Evolutionary conservation across 1,284 basidiomycete species (phyloP).

Genomic region (Coniferiporia sulphurascens): DNA sequence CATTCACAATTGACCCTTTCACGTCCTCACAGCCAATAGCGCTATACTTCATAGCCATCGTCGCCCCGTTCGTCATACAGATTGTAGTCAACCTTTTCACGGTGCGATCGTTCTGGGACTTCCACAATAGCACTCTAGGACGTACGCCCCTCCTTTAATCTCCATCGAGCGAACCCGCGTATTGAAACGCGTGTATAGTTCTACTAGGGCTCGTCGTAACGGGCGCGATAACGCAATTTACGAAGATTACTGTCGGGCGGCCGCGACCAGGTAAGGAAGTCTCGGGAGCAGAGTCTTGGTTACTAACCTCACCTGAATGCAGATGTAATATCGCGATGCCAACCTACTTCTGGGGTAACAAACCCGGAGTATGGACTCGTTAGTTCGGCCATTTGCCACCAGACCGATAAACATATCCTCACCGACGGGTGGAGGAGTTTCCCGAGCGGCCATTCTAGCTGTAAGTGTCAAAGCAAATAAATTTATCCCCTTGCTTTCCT

Average conservation of each 20-base stretch:
- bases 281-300: neutral
- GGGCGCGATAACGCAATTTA: slow-evolving; percentile 78
- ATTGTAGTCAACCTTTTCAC: slow-evolving; percentile 65
- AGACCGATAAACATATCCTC: slow-evolving; percentile 52
- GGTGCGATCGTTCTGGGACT: slow-evolving; percentile 81
- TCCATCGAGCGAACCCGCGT: neutral
- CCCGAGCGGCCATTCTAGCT: slow-evolving; percentile 87
- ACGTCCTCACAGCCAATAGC: slow-evolving; percentile 39
- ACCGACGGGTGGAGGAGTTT: slow-evolving; percentile 92
- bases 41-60: slow-evolving; percentile 65
- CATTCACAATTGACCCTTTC: neutral
- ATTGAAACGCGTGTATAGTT: slow-evolving; percentile 34
- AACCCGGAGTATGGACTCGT: slow-evolving; percentile 77
- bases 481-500: neutral
- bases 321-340: slow-evolving; percentile 83
- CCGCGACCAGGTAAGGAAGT: slow-evolving; percentile 67
- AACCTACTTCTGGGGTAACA: slow-evolving; percentile 57
- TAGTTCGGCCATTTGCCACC: slow-evolving; percentile 76
- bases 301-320: neutral
- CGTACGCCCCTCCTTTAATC: slow-evolving; percentile 40
- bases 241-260: slow-evolving; percentile 86
- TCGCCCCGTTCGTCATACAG: slow-evolving; percentile 62
- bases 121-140: slow-evolving; percentile 79
- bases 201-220: slow-evolving; percentile 72
- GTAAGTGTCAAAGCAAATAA: slow-evolving; percentile 37